Evolutionary conservation across 345 rosid species (phyloP), one percentile per base, ranked within the genome.

Genomic region (Populus tremula): DNA sequence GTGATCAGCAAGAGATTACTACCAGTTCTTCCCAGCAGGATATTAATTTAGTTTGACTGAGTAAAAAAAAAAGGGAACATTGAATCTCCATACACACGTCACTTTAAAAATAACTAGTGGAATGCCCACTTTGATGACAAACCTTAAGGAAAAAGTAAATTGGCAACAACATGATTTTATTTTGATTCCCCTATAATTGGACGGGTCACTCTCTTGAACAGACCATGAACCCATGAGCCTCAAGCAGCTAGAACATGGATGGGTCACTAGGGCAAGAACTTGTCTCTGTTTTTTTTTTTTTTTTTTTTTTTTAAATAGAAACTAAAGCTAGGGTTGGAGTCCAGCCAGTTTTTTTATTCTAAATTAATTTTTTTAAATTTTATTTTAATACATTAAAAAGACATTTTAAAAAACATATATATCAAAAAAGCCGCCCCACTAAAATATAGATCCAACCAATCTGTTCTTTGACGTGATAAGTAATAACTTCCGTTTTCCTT

Each of bases 221-320:
- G 11, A 74, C 69, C 75, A 23, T 69, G 72, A 78, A 69, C 79
- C 49, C 76, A 70, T 63, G n/a, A 70, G 1, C 53, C 69, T 53
- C 23, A 54, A 76, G 61, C 76, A 36, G 29, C 84, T 23, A 43
- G 35, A 41, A 39, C 16, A 71, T 79, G 21, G 25, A 41, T 69
- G 20, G 61, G 62, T 3, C 36, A 33, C 36, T 33, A 4, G 7
- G 21, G 59, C 25, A 3, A 11, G 12, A 41, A 41, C 45, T 9
- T n/a, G 5, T 3, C 63, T 59, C 29, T 9, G 63, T 56, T 23
- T n/a, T 59, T 7, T 2, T n/a, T 20, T n/a, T 59, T 7, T 2
- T n/a, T 20, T 25, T 25, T 25, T 25, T 1, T 53, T 20, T 53
- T 20, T 33, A 3, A 3, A 53, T 20, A 53, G 59, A 20, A 20